Conservation (phyloP, 768 basidiomycete species). For the Tricholoma furcatifolium region DNA sequence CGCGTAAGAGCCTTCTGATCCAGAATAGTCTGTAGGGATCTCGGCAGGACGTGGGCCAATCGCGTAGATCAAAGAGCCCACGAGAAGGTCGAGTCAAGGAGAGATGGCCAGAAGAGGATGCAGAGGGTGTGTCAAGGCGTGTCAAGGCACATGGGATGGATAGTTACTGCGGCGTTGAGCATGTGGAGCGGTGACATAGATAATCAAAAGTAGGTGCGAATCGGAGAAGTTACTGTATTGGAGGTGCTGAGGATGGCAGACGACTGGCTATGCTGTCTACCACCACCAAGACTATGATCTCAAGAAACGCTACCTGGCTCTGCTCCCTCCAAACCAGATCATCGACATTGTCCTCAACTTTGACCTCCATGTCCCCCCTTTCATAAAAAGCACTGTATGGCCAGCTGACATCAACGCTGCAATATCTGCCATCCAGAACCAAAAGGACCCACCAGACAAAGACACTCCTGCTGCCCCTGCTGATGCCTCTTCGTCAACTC, state of each 20-base stretch:
- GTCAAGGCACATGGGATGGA: too few species aligned
- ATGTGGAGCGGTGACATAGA: too few species aligned
- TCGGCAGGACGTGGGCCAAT: too few species aligned
- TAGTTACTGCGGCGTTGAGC: too few species aligned
- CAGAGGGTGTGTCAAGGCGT: too few species aligned
- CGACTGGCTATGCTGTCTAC: too few species aligned
- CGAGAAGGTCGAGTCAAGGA: too few species aligned
- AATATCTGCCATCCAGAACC: slow-evolving; percentile 51
- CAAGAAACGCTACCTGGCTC: slow-evolving; percentile 69
- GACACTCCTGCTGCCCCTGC: neutral
- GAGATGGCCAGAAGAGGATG: too few species aligned
- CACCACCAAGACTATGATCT: slow-evolving; percentile 50
- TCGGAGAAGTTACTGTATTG: too few species aligned
- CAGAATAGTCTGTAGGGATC: neutral
- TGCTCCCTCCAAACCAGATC: slow-evolving; percentile 67
- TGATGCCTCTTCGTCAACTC: neutral
- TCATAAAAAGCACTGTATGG: slow-evolving; percentile 69
- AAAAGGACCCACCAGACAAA: slow-evolving; percentile 21
- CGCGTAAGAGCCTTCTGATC: neutral
- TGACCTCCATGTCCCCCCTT: slow-evolving; percentile 65
- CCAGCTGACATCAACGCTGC: slow-evolving; percentile 66
- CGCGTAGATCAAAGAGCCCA: too few species aligned
- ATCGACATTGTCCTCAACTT: slow-evolving; percentile 78
- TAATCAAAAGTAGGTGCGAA: too few species aligned
- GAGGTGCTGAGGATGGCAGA: too few species aligned